Base-by-base conservation (phyloP, 2,329 filamentous ascomycete species). In the Ceratocystis cubensis region DNA sequence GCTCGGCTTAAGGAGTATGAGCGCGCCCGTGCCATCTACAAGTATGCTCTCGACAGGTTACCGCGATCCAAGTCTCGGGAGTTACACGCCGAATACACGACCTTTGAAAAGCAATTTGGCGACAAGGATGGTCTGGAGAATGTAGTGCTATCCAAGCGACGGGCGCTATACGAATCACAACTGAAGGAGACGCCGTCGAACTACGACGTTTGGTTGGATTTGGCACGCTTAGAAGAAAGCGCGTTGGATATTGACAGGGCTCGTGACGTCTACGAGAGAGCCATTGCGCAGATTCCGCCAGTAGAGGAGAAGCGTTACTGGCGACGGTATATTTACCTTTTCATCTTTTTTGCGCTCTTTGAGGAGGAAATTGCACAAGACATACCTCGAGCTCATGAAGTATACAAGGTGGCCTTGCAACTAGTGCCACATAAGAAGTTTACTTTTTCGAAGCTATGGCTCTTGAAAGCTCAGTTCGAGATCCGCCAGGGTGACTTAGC, bases 121-220 rank as follows among this genome's bases (percentile, higher is more conserved):
- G 92, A 97, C 75, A 82, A 84, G 66, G 91, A 96, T 72, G 94
- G 94, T 3, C 90, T 99, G 1, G 93, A 97, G 72, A 91, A 97
- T 74, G 92, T 97, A 7, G 90, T 99, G 37, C 75, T 97, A n/a
- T 91, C 91, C 17, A 99, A 99, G 75, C 84, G 94, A 71, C 82
- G 94, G 71, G 88, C 96, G 20, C 86, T 94, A 69, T 99, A 99
- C 75, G 94, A 99, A 76, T 91, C 96, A 71, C 88, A 94, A 73
- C 84, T 97, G 70, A 93, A 91, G 72, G 89, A 95, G 73, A 97
- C 96, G 72, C 85, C 92, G 1, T 94, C 95, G 73, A 96, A 96
- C 75, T 99, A 99, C 78, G 94, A 99, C 73, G 84, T 87, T 13
- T 99, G 94, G 94, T 93, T 99, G 71, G 94, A 97, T 75, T 96